phyloP scores from a whole-genome alignment of 768 basidiomycete species.

The Boletus rubescentipes region DNA sequence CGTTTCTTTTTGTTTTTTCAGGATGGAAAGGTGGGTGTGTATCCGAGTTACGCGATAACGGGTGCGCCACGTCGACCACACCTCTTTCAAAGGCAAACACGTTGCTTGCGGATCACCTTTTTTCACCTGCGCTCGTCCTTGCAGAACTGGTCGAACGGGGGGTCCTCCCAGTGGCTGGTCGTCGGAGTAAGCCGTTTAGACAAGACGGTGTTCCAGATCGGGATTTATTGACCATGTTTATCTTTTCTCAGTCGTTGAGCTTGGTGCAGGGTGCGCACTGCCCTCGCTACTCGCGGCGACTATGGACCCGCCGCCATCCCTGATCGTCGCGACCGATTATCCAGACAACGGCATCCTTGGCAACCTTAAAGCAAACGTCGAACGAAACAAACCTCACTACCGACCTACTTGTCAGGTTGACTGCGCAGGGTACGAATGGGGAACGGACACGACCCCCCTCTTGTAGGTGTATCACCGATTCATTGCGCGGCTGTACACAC shows the following conservation, averaged over 20 bases:
- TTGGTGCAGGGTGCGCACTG: constrained; percentile 67
- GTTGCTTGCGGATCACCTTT: constrained; percentile 69
- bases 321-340: constrained; percentile 67
- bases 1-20: constrained; percentile 18
- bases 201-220: neutral
- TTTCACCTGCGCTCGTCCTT: constrained; percentile 66
- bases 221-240: neutral
- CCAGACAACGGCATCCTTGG: constrained; percentile 60
- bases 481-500: neutral
- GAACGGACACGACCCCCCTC: constrained; percentile 43
- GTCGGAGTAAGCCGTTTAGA: constrained; percentile 37
- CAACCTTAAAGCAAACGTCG: constrained; percentile 56
- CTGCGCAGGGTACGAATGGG: constrained; percentile 65
- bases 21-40: constrained; percentile 57
- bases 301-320: constrained; percentile 41
- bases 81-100: constrained; percentile 54
- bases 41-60: constrained; percentile 7
- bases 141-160: constrained; percentile 64
- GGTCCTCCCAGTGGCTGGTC: constrained; percentile 41
- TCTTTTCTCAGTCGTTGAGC: constrained; percentile 54
- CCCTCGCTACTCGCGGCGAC: constrained; percentile 62
- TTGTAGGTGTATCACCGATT: constrained; percentile 40
- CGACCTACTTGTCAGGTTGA: constrained; percentile 41
- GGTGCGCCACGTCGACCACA: neutral
- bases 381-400: constrained; percentile 43